Percentiles rank a stretch among this genome's conserved stretches.
These are phyloP conservation scores for Rhodotorula sp. DNA, from an alignment of 1,284 basidiomycete species.

Conservation along the genomic window DNA sequence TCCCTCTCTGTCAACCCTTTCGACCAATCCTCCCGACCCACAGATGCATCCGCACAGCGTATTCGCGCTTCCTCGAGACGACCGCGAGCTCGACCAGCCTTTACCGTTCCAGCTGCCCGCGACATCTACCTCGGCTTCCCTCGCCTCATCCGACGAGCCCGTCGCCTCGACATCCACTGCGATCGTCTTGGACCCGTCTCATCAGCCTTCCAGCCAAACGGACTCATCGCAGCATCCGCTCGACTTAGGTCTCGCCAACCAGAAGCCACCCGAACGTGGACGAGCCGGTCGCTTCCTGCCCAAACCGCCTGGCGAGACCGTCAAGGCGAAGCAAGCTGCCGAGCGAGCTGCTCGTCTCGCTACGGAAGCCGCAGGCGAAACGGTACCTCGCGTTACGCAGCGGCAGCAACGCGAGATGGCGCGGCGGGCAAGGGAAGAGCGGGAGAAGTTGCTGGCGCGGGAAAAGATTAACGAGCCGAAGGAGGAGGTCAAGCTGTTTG, in stretches of 20 bases:
- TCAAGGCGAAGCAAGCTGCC: conserved; percentile 14
- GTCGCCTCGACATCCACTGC: too few relatives aligned
- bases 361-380: background rate
- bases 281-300: conserved; percentile 29
- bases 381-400: conserved; percentile 13
- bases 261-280: conserved; percentile 11
- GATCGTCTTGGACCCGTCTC: too few relatives aligned
- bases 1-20: too few relatives aligned
- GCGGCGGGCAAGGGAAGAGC: conserved; percentile 18
- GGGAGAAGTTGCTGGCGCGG: conserved; percentile 3
- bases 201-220: background rate
- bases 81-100: too few relatives aligned
- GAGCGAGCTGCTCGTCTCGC: conserved; percentile 10
- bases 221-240: background rate
- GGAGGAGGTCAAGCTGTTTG: conserved; percentile 58
- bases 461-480: background rate
- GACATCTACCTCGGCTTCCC: too few relatives aligned
- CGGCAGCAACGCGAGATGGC: conserved; percentile 26
- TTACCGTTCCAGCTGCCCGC: too few relatives aligned
- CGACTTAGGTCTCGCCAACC: background rate
- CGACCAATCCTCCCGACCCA: too few relatives aligned
- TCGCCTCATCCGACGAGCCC: too few relatives aligned
- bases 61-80: too few relatives aligned
- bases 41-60: too few relatives aligned
- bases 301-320: conserved; percentile 28